phyloP scores from a whole-genome alignment of 2,329 filamentous ascomycete species.

The Fusarium coicis region DNA sequence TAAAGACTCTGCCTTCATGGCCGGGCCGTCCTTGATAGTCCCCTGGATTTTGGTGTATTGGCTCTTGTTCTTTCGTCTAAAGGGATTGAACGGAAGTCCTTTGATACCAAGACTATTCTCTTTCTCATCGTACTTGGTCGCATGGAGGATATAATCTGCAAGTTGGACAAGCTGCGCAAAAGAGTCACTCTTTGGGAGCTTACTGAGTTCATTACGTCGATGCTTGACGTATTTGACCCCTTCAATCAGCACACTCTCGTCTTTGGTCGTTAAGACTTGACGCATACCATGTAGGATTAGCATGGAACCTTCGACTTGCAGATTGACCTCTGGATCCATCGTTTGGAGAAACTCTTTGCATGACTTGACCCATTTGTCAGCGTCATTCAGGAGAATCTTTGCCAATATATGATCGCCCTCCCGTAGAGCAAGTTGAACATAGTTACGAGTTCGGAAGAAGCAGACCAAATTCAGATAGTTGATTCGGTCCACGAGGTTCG shows the following conservation, averaged over 20 bases:
- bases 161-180: slow-evolving; percentile 11
- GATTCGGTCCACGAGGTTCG: slow-evolving; percentile 22
- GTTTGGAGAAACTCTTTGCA: slow-evolving; percentile 12
- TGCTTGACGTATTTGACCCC: neutral
- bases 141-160: neutral
- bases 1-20: neutral
- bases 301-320: slow-evolving; percentile 12
- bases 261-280: neutral
- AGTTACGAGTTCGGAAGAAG: slow-evolving; percentile 30
- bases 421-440: slow-evolving; percentile 19
- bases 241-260: neutral
- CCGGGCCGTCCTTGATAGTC: neutral
- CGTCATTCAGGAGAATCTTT: slow-evolving; percentile 11
- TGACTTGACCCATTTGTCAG: slow-evolving; percentile 7
- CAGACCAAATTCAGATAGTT: slow-evolving; percentile 30
- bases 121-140: neutral
- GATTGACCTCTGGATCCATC: slow-evolving; percentile 22
- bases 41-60: neutral
- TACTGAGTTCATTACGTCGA: neutral
- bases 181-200: neutral
- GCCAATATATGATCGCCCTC: neutral
- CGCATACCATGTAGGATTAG: slow-evolving; percentile 10
- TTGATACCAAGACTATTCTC: neutral
- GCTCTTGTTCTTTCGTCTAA: neutral
- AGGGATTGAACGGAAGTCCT: neutral